Base-by-base conservation (phyloP, 352 stramenopile species). In the Paralagenidium karlingii region DNA sequence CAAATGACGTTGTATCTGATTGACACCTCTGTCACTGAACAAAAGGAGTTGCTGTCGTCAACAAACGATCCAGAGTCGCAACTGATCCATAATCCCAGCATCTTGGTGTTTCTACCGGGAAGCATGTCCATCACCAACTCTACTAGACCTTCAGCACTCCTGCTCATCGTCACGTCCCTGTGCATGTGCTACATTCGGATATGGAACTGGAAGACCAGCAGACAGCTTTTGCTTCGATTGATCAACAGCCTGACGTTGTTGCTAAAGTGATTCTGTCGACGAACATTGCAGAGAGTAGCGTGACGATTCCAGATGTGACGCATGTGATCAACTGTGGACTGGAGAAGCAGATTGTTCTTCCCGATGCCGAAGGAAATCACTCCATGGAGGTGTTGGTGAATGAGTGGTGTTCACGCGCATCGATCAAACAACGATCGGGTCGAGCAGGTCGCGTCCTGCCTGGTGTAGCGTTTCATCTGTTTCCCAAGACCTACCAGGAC, bases 211-310 rank as follows among this genome's bases (percentile, higher is more conserved):
- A 85, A 37, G 53, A 88, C 39, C 74, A 88, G 36, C 68, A 83
- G 38, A 53, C 74, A 26, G 70, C 74, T 11, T 88, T 88, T 26
- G 57, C 60, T 18, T 45, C 63, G 24, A 22, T 36, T 16, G 30
- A 7, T 36, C 3, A 36, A 3, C 55, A 77, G 10, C 41, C 47
- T 9, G 44, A 60, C 12, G 49, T 45, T 31, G 66, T 69, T 6
- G 80, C 68, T 3, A 97, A 97, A 53, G 83, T 98, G n/a, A 91
- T 98, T 34, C 64, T 97, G 45, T 79, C 87, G 12, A 98, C 94
- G 0, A 98, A 98, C 48, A 95, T 98, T 48, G 93, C 93, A 3
- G 95, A 99, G 53, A 97, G 90, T 38, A 97, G 84, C 32, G 77
- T 99, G 5, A 98, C 95, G 3, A 95, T 99, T 18, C 90, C 93